Evolutionary conservation across 2,329 filamentous ascomycete genomes (phyloP).

Genomic region (Parastagonospora nodorum): DNA sequence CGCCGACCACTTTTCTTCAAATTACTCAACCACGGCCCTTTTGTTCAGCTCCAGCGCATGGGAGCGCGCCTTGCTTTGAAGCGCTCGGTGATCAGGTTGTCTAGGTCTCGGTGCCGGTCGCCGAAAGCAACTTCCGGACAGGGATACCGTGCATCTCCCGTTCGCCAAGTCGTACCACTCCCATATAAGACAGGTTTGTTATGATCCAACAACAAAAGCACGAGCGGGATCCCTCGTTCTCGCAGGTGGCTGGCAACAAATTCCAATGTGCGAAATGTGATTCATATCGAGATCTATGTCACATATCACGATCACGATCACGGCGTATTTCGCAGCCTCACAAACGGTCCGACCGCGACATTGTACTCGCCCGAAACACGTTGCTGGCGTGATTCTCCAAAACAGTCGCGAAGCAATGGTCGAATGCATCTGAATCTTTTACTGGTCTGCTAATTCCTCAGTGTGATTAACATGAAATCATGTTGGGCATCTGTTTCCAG

Average conservation of each 20-base stretch:
- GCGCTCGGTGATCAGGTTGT: neutral
- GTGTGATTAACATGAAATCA: too few relatives aligned
- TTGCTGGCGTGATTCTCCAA: too few relatives aligned
- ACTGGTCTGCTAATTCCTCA: too few relatives aligned
- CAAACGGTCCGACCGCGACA: too few relatives aligned
- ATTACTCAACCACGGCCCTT: too few relatives aligned
- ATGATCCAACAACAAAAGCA: neutral
- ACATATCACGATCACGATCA: neutral
- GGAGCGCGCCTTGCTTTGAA: neutral
- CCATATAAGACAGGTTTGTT: constrained; percentile 3
- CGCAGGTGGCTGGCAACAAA: neutral
- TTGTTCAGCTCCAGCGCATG: too few relatives aligned
- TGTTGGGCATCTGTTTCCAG: too few relatives aligned
- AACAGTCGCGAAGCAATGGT: too few relatives aligned
- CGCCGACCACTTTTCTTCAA: neutral
- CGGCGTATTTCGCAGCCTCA: neutral
- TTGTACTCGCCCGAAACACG: too few relatives aligned
- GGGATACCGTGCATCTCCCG: constrained; percentile 22
- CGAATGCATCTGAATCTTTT: too few relatives aligned
- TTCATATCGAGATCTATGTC: neutral
- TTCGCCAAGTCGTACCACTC: constrained; percentile 11
- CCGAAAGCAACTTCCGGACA: neutral
- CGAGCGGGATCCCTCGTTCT: neutral
- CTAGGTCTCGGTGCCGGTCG: neutral
- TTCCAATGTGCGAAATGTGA: neutral